Conservation (phyloP, 2,329 filamentous ascomycete species). For the Leptographium lundbergii region DNA sequence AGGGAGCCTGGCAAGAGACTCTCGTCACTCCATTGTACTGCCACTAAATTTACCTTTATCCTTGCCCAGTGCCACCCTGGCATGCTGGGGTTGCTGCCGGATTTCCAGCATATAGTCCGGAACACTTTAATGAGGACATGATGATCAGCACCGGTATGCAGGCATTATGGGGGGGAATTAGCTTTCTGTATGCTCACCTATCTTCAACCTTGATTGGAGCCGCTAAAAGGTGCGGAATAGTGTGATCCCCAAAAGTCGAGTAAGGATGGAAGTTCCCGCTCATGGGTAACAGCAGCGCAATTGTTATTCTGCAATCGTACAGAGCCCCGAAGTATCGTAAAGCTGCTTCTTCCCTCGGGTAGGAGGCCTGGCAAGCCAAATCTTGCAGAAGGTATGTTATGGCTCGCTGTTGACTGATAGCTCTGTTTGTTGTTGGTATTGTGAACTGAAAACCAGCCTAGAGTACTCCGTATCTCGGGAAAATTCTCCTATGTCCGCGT, state of each 20-base stretch:
- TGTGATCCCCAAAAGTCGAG: constrained; percentile 9
- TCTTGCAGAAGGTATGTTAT: too few species aligned
- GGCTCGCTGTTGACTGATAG: too few species aligned
- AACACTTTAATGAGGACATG: constrained; percentile 6
- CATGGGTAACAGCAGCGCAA: constrained; percentile 7
- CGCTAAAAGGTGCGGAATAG: constrained; percentile 5
- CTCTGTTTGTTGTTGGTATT: too few species aligned
- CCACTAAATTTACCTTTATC: constrained; percentile 50
- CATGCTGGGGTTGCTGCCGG: constrained; percentile 54
- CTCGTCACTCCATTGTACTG: neutral
- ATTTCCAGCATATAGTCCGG: constrained; percentile 25
- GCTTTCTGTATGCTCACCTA: neutral
- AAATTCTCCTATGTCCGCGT: too few species aligned
- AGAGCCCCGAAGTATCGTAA: too few species aligned
- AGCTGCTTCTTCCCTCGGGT: too few species aligned
- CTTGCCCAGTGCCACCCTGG: constrained; percentile 57
- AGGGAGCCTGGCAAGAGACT: neutral
- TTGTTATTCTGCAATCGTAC: neutral
- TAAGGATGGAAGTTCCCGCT: constrained; percentile 9
- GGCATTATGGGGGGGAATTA: too few species aligned
- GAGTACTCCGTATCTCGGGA: too few species aligned
- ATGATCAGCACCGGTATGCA: constrained; percentile 1
- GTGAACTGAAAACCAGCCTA: too few species aligned
- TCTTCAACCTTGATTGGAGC: constrained; percentile 7
- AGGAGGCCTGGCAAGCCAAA: too few species aligned